Evolutionary conservation across 495 filamentous ascomycete species (phyloP), one percentile per base, ranked within the genome.

Genomic region (Opeltia flavorubescens): DNA sequence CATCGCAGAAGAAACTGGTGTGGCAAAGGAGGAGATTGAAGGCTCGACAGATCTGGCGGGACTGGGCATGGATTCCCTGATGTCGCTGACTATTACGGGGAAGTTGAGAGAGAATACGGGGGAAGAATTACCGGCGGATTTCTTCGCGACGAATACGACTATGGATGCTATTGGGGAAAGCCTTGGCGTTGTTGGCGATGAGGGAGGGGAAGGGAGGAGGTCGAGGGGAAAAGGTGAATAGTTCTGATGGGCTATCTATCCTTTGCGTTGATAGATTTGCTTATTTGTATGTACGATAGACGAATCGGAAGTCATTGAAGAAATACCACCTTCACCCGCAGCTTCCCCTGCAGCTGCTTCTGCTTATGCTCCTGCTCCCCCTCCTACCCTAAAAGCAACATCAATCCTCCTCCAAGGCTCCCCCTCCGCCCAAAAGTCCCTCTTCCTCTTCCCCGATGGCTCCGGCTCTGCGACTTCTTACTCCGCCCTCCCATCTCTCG

Each of bases 1-100:
- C 45, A 73, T 88, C 40, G 74, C 80, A 2, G 66, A 73, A 24
- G 80, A 86, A 55, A 81, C 83, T 58, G 77, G 77, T 25, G 69
- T 84, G n/a, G 62, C 76, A 3, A 59, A 76, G 0, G 73, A 79
- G 8, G 81, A 84, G 51, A 68, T 89, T 43, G 51, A 53, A 5
- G 59, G 44, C 9, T 52, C 64, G 5, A 60, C 61, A 1, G 66
- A 69, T 46, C 61, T 73, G 34, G 58, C 52, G 5, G 63, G 67
- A 31, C 61, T 74, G 56, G 71, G 71, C 8, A 60, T 75, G 54
- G 71, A 75, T 49, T 75, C 71, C 9, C 56, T 75, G 6, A 66
- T 73, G 56, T 66, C 67, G 4, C 55, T 75, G 4, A 69, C 65
- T 0, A 66, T 71, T 15, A 53, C 71, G 5, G 68, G 68, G 25